Base-by-base conservation (phyloP, 228 moss, liverwort and hornwort species). In the Sphagnum fallax region DNA sequence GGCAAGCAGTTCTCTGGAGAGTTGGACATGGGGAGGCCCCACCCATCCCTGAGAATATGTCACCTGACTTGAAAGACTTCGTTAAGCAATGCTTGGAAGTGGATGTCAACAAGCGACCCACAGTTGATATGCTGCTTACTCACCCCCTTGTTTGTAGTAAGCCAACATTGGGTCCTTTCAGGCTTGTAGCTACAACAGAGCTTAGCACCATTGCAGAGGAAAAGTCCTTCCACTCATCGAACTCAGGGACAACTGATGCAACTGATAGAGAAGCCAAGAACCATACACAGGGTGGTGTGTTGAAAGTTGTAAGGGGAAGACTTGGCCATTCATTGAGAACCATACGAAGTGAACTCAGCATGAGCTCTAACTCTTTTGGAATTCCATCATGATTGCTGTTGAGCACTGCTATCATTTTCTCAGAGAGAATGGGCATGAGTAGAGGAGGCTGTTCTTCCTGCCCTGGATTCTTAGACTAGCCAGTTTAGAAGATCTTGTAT, bases 21-120 rank as follows among this genome's bases (percentile, higher is more conserved):
- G 91, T 96, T 62, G 96, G 91, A 60, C 82, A 86, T 65, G 96
- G 84, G 12, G 93, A 88, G 74, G 89, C 88, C 0, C 96, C 96
- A 7, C 83, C 89, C n/a, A 89, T 96, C 65, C 92, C 96, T 13
- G 96, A 96, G 0, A 73, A 76, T 0, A 74, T 92, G 16, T 77
- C 80, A 13, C 85, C 84, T 0, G 75, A 83, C 65, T 74, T 88
- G 58, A 80, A 82, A 76, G 88, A 91, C 73, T 96, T 96, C 62
- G 77, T 96, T 4, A 73, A 63, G 64, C 84, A 72, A 48, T 96
- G 96, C 81, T 80, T 92, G 81, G 84, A 91, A 74, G 77, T 92
- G 51, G 85, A 88, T 73, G 86, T 85, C 6, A 61, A 70, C 13
- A 81, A 80, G 58, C 90, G 96, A 70, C 91, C 96, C 6, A 88